Evolutionary conservation across 148 eudicot genomes (phyloP), one percentile per base, ranked within the genome.

Genomic region (Heliosperma pusillum): DNA sequence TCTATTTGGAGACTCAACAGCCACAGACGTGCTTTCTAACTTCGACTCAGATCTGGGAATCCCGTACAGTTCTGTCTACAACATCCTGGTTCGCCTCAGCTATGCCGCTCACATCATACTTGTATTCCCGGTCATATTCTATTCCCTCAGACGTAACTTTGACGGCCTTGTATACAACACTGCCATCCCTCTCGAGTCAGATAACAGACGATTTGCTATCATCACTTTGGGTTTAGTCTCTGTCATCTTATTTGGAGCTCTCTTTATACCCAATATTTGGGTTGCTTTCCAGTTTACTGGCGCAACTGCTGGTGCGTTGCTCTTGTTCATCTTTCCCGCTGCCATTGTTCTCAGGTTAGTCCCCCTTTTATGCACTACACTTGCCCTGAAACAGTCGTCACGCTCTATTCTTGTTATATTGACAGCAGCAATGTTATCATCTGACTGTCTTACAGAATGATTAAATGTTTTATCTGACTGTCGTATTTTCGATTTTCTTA

Each of bases 201-300:
- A 92, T 77, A 83, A 81, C 70, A 13, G 81, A 73, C 85, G 93
- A 81, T 91, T 87, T 77, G 84, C 84, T 27, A 75, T 82, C 27
- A 80, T 83, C 70, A 91, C 92, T 26, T 21, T 77, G 79, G 89
- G 88, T 64, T 87, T 94, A 79, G 78, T 94, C 64, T 25, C 79
- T 24, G 73, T 89, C 60, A 82, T 87, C 72, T 85, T 91, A 60
- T 40, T 90, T 59, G 98, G 93, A 78, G 97, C 98, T 69, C 87
- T 90, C 71, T 94, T 87, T 74, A 84, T 91, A 55, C 98, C 98
- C 10, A 91, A 91, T 84, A 91, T 94, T 47, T 94, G 98, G 97
- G 90, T 87, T 62, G 98, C 96, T 73, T 94, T 94, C 78, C 95
- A 94, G 84, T 94, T 94, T 74, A 94, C 97, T 52, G 98, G 98